Evolutionary conservation across 2,329 filamentous ascomycete genomes (phyloP).

Genomic region (Neonectria coccinea): DNA sequence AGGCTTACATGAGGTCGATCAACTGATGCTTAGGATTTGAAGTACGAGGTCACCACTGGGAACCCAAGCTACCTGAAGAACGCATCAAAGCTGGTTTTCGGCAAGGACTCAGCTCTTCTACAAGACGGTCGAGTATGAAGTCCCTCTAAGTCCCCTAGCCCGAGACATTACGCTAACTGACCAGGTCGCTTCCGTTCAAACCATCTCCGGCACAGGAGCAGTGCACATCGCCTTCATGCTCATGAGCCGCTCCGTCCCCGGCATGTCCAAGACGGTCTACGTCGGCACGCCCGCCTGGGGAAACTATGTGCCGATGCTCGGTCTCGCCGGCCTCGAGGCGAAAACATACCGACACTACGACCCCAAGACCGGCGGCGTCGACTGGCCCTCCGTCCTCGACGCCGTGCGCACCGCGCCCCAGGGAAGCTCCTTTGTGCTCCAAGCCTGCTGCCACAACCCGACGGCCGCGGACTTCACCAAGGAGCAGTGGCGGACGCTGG

Average conservation of each 20-base stretch:
- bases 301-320: conserved; percentile 50
- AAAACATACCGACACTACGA: too few species aligned
- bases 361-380: too few species aligned
- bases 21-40: too few species aligned
- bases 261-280: conserved; percentile 43
- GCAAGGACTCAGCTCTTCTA: conserved; percentile 30
- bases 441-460: too few species aligned
- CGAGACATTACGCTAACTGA: background rate
- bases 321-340: conserved; percentile 46
- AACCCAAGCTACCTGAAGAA: conserved; percentile 46
- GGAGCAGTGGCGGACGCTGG: too few species aligned
- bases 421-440: too few species aligned
- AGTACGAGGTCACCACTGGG: conserved; percentile 53
- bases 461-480: too few species aligned
- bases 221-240: conserved; percentile 51
- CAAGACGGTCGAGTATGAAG: conserved; percentile 18
- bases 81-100: conserved; percentile 49
- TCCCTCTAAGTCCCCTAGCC: background rate
- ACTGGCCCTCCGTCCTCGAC: too few species aligned
- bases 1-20: too few species aligned
- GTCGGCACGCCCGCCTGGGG: conserved; percentile 47
- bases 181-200: conserved; percentile 51
- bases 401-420: too few species aligned
- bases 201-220: conserved; percentile 54
- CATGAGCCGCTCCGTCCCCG: conserved; percentile 40